These are phyloP conservation scores for Larix kaempferi DNA, from an alignment of 75 land plant species.

Conservation along the genomic window DNA sequence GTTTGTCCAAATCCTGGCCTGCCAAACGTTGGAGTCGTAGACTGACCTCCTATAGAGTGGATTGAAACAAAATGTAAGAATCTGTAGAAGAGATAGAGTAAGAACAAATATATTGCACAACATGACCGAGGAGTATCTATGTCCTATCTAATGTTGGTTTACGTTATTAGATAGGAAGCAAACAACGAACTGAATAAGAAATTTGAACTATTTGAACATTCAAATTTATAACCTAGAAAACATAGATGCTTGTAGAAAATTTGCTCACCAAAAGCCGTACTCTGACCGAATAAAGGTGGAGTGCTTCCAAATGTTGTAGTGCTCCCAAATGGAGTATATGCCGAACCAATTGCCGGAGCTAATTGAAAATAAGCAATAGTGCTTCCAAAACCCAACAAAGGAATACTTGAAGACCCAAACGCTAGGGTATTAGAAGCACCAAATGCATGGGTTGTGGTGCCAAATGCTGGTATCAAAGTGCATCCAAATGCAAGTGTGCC, in stretches of 20 bases:
- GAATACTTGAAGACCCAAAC: slow-evolving; percentile 44
- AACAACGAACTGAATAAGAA: background rate
- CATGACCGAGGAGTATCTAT: background rate
- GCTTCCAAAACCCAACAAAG: too few relatives aligned
- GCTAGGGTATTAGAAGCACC: slow-evolving; percentile 37
- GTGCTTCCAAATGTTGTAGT: slow-evolving; percentile 52
- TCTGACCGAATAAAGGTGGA: slow-evolving; percentile 51
- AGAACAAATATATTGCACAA: background rate
- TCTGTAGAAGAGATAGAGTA: background rate
- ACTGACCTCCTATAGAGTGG: slow-evolving; percentile 38
- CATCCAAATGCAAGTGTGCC: slow-evolving; percentile 15
- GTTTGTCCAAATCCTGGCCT: slow-evolving; percentile 64
- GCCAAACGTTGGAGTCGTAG: slow-evolving; percentile 66
- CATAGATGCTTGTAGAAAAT: background rate
- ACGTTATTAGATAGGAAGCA: background rate
- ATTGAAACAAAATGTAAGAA: too few relatives aligned
- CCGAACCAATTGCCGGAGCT: too few relatives aligned
- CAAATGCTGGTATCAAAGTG: slow-evolving; percentile 36
- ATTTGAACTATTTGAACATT: background rate
- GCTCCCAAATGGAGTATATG: slow-evolving; percentile 50
- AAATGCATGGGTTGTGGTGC: slow-evolving; percentile 42
- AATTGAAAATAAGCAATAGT: too few relatives aligned
- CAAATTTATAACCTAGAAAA: background rate
- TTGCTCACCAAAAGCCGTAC: too few relatives aligned
- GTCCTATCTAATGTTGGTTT: background rate